These are phyloP conservation scores for Wickerhamiella kazuoi DNA, from an alignment of 805 yeast genomes.

Conservation along the genomic window DNA sequence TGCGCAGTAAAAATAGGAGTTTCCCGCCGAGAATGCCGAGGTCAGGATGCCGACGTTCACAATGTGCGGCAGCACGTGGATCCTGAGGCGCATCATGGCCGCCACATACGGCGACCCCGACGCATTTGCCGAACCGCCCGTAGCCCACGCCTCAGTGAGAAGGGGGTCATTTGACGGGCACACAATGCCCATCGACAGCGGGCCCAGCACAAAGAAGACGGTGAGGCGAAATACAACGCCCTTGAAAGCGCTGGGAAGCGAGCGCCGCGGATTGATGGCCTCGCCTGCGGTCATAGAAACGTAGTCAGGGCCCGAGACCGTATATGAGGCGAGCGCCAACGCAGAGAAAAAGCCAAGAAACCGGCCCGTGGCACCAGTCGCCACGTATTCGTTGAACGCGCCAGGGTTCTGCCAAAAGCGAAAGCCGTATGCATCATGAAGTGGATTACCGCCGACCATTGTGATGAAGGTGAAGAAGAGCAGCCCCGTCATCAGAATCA, in stretches of 20 bases:
- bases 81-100: constrained; percentile 49
- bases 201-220: constrained; percentile 53
- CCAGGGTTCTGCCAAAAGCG: constrained; percentile 38
- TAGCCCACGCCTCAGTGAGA: constrained; percentile 38
- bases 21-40: constrained; percentile 71
- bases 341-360: constrained; percentile 60
- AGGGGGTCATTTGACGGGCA: constrained; percentile 52
- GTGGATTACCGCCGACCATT: constrained; percentile 80
- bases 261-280: constrained; percentile 49
- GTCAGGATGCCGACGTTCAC: constrained; percentile 63
- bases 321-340: constrained; percentile 52
- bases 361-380: constrained; percentile 47
- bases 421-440: constrained; percentile 43
- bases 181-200: constrained; percentile 61
- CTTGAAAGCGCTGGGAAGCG: constrained; percentile 61
- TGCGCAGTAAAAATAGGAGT: constrained; percentile 60
- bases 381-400: constrained; percentile 48
- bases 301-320: constrained; percentile 77
- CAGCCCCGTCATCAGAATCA: constrained; percentile 56
- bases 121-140: constrained; percentile 30
- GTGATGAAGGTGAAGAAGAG: constrained; percentile 59
- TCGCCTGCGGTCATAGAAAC: constrained; percentile 78
- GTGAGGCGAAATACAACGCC: constrained; percentile 55
- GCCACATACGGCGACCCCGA: constrained; percentile 47
- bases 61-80: constrained; percentile 29